Conservation (phyloP, 192 early-diverging fungal species). For the Backusella circina region DNA sequence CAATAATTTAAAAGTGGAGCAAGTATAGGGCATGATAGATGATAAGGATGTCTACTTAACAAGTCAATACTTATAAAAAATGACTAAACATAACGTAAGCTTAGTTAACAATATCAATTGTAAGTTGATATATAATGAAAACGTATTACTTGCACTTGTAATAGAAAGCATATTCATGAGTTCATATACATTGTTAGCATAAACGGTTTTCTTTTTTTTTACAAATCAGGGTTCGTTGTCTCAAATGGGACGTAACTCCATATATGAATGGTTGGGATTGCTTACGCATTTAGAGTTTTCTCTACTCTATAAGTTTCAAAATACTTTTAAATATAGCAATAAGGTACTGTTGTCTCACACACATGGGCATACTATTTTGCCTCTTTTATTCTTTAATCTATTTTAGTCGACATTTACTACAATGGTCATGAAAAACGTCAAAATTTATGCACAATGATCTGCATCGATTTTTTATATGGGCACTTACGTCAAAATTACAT, state of each 20-base stretch:
- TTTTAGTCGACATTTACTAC: not conserved
- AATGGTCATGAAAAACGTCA: not conserved
- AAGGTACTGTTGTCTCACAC: not conserved
- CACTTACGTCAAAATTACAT: not conserved
- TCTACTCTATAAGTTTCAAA: not conserved
- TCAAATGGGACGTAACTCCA: not conserved
- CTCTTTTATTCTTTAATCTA: not conserved
- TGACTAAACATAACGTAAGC: too few species aligned
- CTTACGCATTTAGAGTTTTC: not conserved
- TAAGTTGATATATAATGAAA: not conserved
- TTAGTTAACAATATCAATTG: not conserved
- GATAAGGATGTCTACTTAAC: not conserved
- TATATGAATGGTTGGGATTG: not conserved
- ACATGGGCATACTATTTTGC: not conserved
- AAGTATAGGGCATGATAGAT: not conserved
- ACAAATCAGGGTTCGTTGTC: not conserved
- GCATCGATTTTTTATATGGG: not conserved
- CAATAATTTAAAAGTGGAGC: constrained; percentile 12
- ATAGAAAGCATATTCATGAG: not conserved
- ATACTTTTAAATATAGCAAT: not conserved
- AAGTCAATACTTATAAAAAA: too few species aligned
- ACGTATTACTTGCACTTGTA: not conserved
- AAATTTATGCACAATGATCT: not conserved
- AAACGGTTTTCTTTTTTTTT: not conserved
- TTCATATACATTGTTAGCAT: not conserved